Conservation (phyloP, 139 green algal species). For the Chlorella sp. region DNA sequence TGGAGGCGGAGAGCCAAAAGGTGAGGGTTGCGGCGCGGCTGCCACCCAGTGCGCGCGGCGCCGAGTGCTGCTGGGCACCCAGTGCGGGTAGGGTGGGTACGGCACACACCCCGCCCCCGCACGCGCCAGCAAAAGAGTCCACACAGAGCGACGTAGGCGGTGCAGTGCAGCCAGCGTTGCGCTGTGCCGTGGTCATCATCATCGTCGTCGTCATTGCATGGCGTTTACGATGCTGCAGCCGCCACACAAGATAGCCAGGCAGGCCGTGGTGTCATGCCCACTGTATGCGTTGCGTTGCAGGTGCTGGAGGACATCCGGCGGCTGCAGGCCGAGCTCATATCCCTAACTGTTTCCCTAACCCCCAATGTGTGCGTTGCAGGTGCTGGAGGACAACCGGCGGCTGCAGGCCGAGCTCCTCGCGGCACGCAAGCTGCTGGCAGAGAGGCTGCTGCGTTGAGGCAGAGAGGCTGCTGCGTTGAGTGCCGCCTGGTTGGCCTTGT, state of each 20-base stretch:
- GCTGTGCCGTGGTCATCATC: neutral
- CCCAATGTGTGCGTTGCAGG: no score
- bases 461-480: no score
- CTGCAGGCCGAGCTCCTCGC: no score
- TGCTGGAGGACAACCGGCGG: no score
- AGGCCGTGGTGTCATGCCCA: neutral
- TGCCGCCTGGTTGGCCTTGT: no score
- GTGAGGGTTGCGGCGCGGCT: neutral
- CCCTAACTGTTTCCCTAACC: neutral
- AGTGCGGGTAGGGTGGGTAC: neutral
- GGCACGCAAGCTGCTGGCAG: no score
- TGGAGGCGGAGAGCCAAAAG: neutral
- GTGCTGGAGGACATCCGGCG: neutral
- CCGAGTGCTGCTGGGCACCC: neutral
- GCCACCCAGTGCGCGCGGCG: neutral
- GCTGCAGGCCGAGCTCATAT: slow-evolving; percentile 4
- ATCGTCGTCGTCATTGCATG: no score
- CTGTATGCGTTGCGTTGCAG: neutral
- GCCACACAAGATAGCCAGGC: no score
- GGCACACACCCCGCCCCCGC: no score
- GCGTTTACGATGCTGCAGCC: no score
- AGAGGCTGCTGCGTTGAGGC: no score
- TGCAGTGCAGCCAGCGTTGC: neutral
- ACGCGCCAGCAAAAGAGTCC: neutral
- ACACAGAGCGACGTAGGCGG: neutral